A percentile compares a stretch with the other conserved stretches of the same genome.
These are phyloP conservation scores for Cephaloascus albidus DNA, from an alignment of 805 yeast genomes.

Conservation along the genomic window DNA sequence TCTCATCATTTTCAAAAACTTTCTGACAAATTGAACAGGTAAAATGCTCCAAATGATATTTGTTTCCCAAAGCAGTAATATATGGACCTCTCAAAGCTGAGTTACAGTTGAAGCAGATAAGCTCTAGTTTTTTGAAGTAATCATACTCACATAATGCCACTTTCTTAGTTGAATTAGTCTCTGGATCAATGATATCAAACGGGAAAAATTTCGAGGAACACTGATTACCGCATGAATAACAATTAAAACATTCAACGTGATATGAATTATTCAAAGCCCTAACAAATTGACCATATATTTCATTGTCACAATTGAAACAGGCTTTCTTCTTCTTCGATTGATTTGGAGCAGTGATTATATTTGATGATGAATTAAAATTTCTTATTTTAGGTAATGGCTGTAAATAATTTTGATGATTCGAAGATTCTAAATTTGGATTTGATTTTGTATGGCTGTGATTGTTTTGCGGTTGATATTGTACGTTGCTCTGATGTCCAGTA, in stretches of 20 bases:
- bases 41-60: slow-evolving; percentile 93
- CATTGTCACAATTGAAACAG: slow-evolving; percentile 44
- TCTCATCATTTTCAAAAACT: slow-evolving; percentile 84
- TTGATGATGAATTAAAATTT: slow-evolving; percentile 1
- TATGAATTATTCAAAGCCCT: slow-evolving; percentile 73
- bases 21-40: slow-evolving; percentile 81
- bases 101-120: slow-evolving; percentile 82
- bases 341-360: slow-evolving; percentile 1
- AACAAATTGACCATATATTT: slow-evolving; percentile 68
- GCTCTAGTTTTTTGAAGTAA: slow-evolving; percentile 75
- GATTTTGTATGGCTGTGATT: neutral
- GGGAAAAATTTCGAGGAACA: slow-evolving; percentile 90
- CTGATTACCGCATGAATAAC: slow-evolving; percentile 73
- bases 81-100: slow-evolving; percentile 85
- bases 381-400: slow-evolving; percentile 2
- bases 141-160: slow-evolving; percentile 82
- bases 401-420: neutral
- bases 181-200: slow-evolving; percentile 46
- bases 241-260: slow-evolving; percentile 82
- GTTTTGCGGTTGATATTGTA: neutral
- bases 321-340: slow-evolving; percentile 13
- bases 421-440: neutral
- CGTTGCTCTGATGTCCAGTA: neutral
- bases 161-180: slow-evolving; percentile 11
- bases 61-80: slow-evolving; percentile 85